Evolutionary conservation across 2,329 filamentous ascomycete genomes (phyloP), one percentile per base, ranked within the genome.

Genomic region (Pseudogymnoascus sp.): DNA sequence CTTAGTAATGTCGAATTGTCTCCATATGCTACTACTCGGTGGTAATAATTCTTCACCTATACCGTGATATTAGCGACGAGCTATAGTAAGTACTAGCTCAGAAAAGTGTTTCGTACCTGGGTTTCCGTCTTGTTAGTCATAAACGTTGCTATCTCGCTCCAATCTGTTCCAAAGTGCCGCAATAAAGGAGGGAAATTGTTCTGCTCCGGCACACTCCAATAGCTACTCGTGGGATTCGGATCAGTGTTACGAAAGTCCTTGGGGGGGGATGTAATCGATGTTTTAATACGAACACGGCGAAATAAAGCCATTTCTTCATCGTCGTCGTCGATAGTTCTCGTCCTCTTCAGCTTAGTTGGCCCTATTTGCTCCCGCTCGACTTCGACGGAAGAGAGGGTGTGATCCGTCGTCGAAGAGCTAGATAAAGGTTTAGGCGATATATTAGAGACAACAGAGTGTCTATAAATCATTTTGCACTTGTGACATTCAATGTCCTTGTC

Each of bases 171-270:
- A 76, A 91, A 93, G 62, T 90, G 83, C 59, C 80, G 82, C 52
- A 95, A 79, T 63, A 91, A 80, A 62, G 81, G 83, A 37, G 88
- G 86, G 74, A 95, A 95, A 70, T 93, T 89, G 52, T 82, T 88
- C 62, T 88, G 82, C 75, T 95, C 90, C 1, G 88, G 88, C 18
- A 93, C 90, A 69, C 90, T 93, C 90, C 90, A 95, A 73, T 95
- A 95, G 74, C 90, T 93, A 1, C 14, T 38, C 37, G 5, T n/a
- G 14, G 28, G 28, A 31, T 31, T 31, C 28, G 28, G 8, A 31
- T 31, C 28, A 1, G 28, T 31, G 8, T 31, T 6, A 6, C 6
- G 6, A 8, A 31, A 31, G 28, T 31, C 7, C 7, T 16, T 14
- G 8, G 37, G 1, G 5, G 14, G 14, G 37, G 37, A 3, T 38